These are phyloP conservation scores for Wickerhamomyces pijperi DNA, from an alignment of 805 yeast species.

Conservation along the genomic window DNA sequence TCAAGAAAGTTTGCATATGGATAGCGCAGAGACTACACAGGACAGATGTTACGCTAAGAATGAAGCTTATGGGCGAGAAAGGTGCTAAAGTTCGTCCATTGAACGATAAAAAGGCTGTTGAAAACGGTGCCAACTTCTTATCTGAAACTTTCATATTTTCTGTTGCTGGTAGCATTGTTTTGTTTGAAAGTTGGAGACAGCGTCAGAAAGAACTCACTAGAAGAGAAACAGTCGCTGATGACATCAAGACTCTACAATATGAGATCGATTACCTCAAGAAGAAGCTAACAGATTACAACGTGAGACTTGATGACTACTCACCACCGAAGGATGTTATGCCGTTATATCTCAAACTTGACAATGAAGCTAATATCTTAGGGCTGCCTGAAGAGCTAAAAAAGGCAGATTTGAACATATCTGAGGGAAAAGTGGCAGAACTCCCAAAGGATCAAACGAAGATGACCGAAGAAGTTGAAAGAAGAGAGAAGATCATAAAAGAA, in stretches of 20 bases:
- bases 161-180: slow-evolving; percentile 68
- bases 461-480: background rate
- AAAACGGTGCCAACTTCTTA: slow-evolving; percentile 68
- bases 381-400: background rate
- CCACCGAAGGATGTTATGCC: slow-evolving; percentile 39
- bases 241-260: slow-evolving; percentile 55
- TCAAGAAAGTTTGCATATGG: slow-evolving; percentile 49
- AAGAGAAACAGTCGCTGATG: slow-evolving; percentile 60
- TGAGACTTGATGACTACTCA: slow-evolving; percentile 36
- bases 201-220: slow-evolving; percentile 51
- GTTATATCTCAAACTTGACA: slow-evolving; percentile 26
- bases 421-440: too few relatives aligned
- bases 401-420: too few relatives aligned
- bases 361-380: slow-evolving; percentile 11
- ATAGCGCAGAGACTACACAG: slow-evolving; percentile 66
- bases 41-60: slow-evolving; percentile 51
- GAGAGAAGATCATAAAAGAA: background rate
- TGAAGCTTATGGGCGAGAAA: slow-evolving; percentile 31
- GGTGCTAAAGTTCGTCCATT: slow-evolving; percentile 54
- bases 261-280: slow-evolving; percentile 50
- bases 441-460: background rate
- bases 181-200: slow-evolving; percentile 62
- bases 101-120: slow-evolving; percentile 74
- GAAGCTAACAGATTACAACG: slow-evolving; percentile 31
- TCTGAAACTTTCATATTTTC: slow-evolving; percentile 70